These are phyloP conservation scores for Chondrostereum purpureum DNA, from an alignment of 1,284 basidiomycete species.

Conservation along the genomic window DNA sequence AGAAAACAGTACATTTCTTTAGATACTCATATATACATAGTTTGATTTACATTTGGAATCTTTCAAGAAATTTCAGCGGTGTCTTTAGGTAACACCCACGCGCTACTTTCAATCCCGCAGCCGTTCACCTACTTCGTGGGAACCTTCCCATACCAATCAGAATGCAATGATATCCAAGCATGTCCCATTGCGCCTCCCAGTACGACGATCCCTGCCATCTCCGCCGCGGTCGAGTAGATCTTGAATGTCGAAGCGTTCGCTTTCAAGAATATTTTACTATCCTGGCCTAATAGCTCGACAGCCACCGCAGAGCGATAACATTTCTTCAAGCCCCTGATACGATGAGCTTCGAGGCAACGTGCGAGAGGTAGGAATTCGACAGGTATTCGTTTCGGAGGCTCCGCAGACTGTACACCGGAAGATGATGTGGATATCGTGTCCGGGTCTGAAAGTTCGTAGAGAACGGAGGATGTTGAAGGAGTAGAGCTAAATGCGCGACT, in stretches of 20 bases:
- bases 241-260: slow-evolving; percentile 2
- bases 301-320: slow-evolving; percentile 1
- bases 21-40: too few species aligned
- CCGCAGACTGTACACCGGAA: too few species aligned
- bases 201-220: slow-evolving; percentile 1
- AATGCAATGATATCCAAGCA: slow-evolving; percentile 4
- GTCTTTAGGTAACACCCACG: too few species aligned
- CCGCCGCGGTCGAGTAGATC: slow-evolving; percentile 1
- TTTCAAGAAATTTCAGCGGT: too few species aligned
- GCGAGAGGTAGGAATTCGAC: slow-evolving; percentile 1
- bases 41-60: too few species aligned
- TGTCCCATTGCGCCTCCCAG: background rate
- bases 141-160: slow-evolving; percentile 3
- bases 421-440: too few species aligned
- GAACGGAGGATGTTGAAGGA: too few species aligned
- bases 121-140: too few species aligned
- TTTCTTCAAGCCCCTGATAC: background rate
- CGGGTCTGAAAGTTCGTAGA: too few species aligned
- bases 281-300: background rate
- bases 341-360: background rate
- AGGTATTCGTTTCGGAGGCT: background rate
- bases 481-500: too few species aligned
- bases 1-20: too few species aligned
- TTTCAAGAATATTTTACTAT: background rate
- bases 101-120: too few species aligned